A percentile compares a stretch with the other conserved stretches of the same genome.
These are phyloP conservation scores for Gardenia jasminoides DNA, from an alignment of 257 asterid genomes.

Conservation along the genomic window DNA sequence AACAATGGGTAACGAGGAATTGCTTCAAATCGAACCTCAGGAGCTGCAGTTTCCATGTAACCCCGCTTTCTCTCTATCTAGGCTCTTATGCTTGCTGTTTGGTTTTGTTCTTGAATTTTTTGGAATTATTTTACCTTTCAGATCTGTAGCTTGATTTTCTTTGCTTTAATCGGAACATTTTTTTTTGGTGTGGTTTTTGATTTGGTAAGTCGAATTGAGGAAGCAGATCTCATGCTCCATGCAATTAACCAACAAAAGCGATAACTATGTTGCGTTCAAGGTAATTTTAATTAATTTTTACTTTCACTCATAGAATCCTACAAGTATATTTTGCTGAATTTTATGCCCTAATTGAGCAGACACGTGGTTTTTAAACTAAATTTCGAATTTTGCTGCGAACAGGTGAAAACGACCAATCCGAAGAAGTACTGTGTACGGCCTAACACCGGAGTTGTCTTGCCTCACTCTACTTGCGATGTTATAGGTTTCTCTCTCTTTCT, in stretches of 20 bases:
- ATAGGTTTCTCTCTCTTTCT: conserved; percentile 42
- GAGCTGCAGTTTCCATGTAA: conserved; percentile 79
- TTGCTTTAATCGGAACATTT: neutral
- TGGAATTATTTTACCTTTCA: conserved; percentile 10
- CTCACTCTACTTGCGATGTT: conserved; percentile 75
- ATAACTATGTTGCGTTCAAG: conserved; percentile 71
- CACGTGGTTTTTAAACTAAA: neutral
- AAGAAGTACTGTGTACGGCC: conserved; percentile 98
- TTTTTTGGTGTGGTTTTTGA: conserved; percentile 16
- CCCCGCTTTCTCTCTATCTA: neutral
- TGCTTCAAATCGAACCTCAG: conserved; percentile 70
- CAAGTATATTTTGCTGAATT: neutral
- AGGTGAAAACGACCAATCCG: conserved; percentile 99
- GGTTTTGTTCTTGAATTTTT: neutral
- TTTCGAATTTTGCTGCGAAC: conserved; percentile 15
- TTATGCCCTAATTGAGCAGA: conserved; percentile 9
- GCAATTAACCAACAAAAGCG: conserved; percentile 65
- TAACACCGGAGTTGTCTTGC: conserved; percentile 87
- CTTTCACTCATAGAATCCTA: neutral
- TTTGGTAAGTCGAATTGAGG: conserved; percentile 65
- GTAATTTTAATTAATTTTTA: conserved; percentile 31
- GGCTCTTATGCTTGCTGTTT: neutral
- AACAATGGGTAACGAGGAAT: conserved; percentile 48
- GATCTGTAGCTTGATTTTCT: conserved; percentile 34
- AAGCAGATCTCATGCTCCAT: conserved; percentile 84